phyloP scores from a whole-genome alignment of 176 grass and related monocot species.

The Chrysopogon serrulatus region DNA sequence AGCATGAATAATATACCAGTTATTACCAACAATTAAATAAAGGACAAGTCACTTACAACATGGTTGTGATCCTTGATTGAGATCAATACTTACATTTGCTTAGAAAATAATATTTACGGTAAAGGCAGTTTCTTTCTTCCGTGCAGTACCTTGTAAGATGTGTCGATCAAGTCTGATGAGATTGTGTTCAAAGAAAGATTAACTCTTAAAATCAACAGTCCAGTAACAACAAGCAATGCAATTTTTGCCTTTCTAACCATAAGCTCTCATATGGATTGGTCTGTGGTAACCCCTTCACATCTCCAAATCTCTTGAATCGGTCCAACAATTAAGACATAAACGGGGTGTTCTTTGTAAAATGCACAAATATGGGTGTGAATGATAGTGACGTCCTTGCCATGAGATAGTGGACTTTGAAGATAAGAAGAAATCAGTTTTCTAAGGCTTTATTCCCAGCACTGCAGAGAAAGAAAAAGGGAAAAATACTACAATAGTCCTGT shows the following conservation, averaged over 20 bases:
- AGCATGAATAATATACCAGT: too few species aligned
- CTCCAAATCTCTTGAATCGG: neutral
- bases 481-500: neutral
- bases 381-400: slow-evolving; percentile 20
- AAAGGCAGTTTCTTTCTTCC: too few species aligned
- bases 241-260: too few species aligned
- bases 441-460: slow-evolving; percentile 21
- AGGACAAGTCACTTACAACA: too few species aligned
- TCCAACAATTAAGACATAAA: neutral
- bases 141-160: neutral
- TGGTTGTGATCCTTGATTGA: too few species aligned
- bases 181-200: too few species aligned
- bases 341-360: neutral
- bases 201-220: too few species aligned
- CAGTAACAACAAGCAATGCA: too few species aligned
- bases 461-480: neutral
- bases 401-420: slow-evolving; percentile 54
- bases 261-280: too few species aligned
- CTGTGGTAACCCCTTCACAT: neutral
- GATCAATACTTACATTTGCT: neutral
- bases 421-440: slow-evolving; percentile 23
- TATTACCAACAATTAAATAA: too few species aligned
- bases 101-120: too few species aligned
- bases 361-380: neutral
- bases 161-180: neutral